phyloP scores from a whole-genome alignment of 2,329 filamentous ascomycete species.

The Arthroderma sp. region DNA sequence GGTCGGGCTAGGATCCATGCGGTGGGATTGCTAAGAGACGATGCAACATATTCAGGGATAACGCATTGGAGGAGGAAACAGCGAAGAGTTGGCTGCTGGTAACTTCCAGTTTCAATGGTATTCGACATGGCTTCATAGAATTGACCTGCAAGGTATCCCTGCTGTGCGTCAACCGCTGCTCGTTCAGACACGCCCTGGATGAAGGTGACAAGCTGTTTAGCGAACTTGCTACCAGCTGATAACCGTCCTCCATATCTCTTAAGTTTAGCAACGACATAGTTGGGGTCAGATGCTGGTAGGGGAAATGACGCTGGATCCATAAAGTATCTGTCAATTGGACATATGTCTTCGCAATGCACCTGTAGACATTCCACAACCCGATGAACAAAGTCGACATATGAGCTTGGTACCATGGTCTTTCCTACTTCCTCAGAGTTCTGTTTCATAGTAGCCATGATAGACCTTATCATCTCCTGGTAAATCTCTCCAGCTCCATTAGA shows the following conservation, averaged over 20 bases:
- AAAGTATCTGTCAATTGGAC: slow-evolving; percentile 47
- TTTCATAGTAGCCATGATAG: slow-evolving; percentile 51
- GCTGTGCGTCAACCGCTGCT: slow-evolving; percentile 46
- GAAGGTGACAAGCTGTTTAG: slow-evolving; percentile 47
- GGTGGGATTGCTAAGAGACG: slow-evolving; percentile 32
- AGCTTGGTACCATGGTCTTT: slow-evolving; percentile 32
- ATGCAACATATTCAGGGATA: slow-evolving; percentile 46
- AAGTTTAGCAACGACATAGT: slow-evolving; percentile 50
- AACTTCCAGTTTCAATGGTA: slow-evolving; percentile 32
- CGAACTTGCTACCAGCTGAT: slow-evolving; percentile 32
- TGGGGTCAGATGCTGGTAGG: slow-evolving; percentile 47
- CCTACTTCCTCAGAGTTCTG: slow-evolving; percentile 47
- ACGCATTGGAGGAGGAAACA: slow-evolving; percentile 42
- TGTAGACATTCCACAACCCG: slow-evolving; percentile 47
- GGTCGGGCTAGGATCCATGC: slow-evolving; percentile 44
- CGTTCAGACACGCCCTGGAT: slow-evolving; percentile 48
- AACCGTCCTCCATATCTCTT: slow-evolving; percentile 48
- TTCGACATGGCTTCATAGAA: slow-evolving; percentile 39
- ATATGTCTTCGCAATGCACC: slow-evolving; percentile 47
- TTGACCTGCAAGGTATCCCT: slow-evolving; percentile 44
- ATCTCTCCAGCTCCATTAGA: slow-evolving; percentile 26
- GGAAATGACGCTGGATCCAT: slow-evolving; percentile 50
- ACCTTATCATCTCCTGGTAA: slow-evolving; percentile 42
- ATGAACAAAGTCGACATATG: slow-evolving; percentile 52
- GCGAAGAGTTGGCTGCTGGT: slow-evolving; percentile 36